Base-by-base conservation (phyloP, 345 rosid genomes). In the Hypericum perforatum region DNA sequence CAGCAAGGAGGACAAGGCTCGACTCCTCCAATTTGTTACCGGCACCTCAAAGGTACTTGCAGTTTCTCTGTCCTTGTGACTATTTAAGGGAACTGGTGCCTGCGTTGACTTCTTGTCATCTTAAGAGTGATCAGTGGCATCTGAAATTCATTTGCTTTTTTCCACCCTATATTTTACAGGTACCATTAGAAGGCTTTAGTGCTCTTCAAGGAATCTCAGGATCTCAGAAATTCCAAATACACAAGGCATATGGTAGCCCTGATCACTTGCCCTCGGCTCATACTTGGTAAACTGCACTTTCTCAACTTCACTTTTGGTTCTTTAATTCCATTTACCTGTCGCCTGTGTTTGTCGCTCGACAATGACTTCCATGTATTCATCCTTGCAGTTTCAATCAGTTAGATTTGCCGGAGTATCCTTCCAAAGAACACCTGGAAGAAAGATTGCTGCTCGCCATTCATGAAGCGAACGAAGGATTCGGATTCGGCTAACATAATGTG, bases 151-250 rank as follows among this genome's bases (percentile, higher is more conserved):
- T 22, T 22, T 22, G 1, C 32, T 22, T 22, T 22, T 22, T 22
- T 1, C 32, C 4, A 22, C 32, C 32, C 32, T 22, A 16, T 44
- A 47, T 13, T 41, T 32, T 50, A 50, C 78, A 91, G 96, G 98
- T 91, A 51, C 98, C 98, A 38, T 64, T 91, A 59, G 98, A 91
- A 77, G 98, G 98, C 43, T 91, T 85, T 64, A 82, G 85, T 52
- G 95, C 96, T 6, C 96, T 91, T 43, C 96, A 87, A 70, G 98
- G 98, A 54, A 91, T 91, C 52, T 91, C 98, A 29, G 96, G 98
- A 8, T 68, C 88, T 0, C 98, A 91, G 56, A 91, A 85, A 77
- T 91, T 91, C 57, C 98, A 91, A 73, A 91, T 87, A 72, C 98
- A 91, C 88, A 91, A 83, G 66, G 98, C 98, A 11, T 91, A 91